Evolutionary conservation across 441 rosid genomes (phyloP), one percentile per base, ranked within the genome.

Genomic region (Syzygium syzygioides): DNA sequence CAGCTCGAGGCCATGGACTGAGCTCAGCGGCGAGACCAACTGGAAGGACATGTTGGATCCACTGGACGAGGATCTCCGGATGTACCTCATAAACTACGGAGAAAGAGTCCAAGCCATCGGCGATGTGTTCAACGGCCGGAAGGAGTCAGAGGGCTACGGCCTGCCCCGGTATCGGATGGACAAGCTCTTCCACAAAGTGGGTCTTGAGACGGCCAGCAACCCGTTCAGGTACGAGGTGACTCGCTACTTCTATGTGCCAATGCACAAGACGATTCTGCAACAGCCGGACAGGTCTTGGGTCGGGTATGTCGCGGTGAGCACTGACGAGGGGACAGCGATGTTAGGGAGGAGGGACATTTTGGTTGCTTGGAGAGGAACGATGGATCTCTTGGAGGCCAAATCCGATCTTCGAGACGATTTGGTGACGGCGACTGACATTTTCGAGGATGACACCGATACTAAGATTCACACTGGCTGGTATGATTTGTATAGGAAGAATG

Each of bases 1-100:
- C 11, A 15, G 15, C 48, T 71, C 53, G 14, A 23, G 52, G 59
- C 86, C 91, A 87, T 94, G 95, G 93, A 91, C 89, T 57, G 93
- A 91, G 76, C 79, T 94, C 9, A 92, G 94, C 52, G 94, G 95
- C 7, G 79, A 55, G 25, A 90, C 79, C 54, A 89, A 93, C 50
- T 92, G 95, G 95, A 79, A 88, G 83, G 89, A 76, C 86, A 52
- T 92, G 25, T 89, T 92, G 66, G 89, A 91, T 68, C 94, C 94
- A 59, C 91, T 92, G 54, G 92, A 93, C 79, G 68, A 86, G 28
- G 93, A 92, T 88, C 93, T 92, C 91, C 92, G 95, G 52, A 91
- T 86, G 57, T 92, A 91, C 85, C 86, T 93, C 28, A 55, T 94
- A 57, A 94, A 92, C 89, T 93, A 92, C 6, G 94, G 94, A 8